Base-by-base conservation (phyloP, 208 protist genomes). In the Balamuthia mandrillaris region DNA sequence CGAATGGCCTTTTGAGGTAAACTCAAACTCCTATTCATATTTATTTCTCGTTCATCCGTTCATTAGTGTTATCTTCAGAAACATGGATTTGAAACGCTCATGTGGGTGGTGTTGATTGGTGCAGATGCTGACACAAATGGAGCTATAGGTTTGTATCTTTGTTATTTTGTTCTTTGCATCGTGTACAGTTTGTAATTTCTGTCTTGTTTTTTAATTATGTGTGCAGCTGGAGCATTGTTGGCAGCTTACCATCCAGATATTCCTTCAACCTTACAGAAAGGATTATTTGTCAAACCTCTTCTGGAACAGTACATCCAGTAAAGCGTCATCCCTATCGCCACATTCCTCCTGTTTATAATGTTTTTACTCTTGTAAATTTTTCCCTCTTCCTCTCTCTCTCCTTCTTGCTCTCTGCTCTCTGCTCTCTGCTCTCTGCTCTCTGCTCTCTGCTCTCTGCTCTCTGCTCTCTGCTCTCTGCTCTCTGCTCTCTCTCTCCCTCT, bases 81-180 rank as follows among this genome's bases (percentile, higher is more conserved):
- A 65, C 75, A 82, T 51, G 75, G 75, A n/a, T 82, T 82, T 29
- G 41, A 63, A 37, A 51, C 75, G 4, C 35, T 82, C 9, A 82
- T 82, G 75, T 82, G 75, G 75, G 75, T 82, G 16, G 75, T 82
- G 18, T 29, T 68, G 14, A 27, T 82, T 27, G 75, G 75, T 29
- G 75, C 75, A 1, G 75, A 82, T 37, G 75, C 75, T 24, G 75
- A 82, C 58, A 82, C 75, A 1, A 65, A 82, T 29, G 75, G 47
- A 1, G 75, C 75, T 27, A 82, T 51, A 4, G 75, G 66, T 75
- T 3, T 66, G 2, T 66, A 35, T 7, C 52, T 60, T 60, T 60
- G n/a, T 4, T 60, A 4, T 18, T 60, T 27, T n/a, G 6, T 33
- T 60, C 3, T 60, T 60, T 3, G 31, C 31, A 7, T 33, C n/a